Percentiles rank a stretch among this genome's conserved stretches.
phyloP scores from a whole-genome alignment of 306 rosid genomes.

The Alnus rubra region DNA sequence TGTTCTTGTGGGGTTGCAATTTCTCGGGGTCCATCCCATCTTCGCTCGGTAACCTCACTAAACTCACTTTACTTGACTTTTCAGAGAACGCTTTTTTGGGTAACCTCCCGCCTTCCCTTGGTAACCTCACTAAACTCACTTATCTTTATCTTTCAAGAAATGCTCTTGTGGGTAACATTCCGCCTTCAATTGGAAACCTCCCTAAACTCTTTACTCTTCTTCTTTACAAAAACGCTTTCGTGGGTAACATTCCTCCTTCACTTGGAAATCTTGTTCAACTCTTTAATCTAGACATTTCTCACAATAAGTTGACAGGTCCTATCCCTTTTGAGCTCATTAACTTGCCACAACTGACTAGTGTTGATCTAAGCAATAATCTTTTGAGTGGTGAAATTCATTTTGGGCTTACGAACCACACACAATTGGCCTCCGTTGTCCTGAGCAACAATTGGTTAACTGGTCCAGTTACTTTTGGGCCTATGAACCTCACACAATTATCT shows the following conservation, averaged over 20 bases:
- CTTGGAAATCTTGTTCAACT: slow-evolving; percentile 15
- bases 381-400: too few species aligned
- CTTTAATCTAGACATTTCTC: background rate
- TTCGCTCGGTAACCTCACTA: background rate
- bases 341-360: too few species aligned
- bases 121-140: background rate
- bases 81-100: background rate
- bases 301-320: slow-evolving; percentile 12
- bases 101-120: background rate
- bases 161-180: too few species aligned
- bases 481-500: too few species aligned
- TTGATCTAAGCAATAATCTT: too few species aligned
- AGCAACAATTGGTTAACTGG: too few species aligned
- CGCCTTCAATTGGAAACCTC: background rate
- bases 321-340: background rate
- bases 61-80: background rate
- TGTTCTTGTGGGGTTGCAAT: background rate
- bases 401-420: too few species aligned
- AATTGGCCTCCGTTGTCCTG: too few species aligned
- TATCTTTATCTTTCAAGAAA: background rate
- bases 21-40: background rate
- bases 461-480: too few species aligned
- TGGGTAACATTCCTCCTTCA: background rate
- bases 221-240: background rate
- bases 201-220: background rate